Percentiles rank a stretch among this genome's conserved stretches.
Evolutionary conservation across 805 yeast species (phyloP).

Genomic region (Kuraishia molischiana): DNA sequence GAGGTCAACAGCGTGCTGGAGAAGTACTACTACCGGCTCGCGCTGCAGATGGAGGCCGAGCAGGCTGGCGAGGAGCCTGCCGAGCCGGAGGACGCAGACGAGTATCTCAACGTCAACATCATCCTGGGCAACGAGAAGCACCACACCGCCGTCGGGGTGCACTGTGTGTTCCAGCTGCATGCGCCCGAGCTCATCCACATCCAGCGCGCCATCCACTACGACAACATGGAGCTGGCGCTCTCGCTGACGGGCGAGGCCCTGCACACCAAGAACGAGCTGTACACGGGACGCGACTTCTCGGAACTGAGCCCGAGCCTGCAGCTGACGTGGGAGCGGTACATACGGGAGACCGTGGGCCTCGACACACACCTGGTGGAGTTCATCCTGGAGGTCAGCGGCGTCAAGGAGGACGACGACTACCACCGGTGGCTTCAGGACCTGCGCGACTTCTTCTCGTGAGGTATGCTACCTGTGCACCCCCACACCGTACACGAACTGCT

Average conservation of each 20-base stretch:
- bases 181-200: conserved; percentile 3
- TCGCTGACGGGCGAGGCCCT: conserved; percentile 5
- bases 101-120: conserved; percentile 6
- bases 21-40: neutral
- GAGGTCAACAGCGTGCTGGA: conserved; percentile 1
- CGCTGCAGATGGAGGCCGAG: neutral
- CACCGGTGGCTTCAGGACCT: conserved; percentile 28
- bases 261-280: conserved; percentile 21
- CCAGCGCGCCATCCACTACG: conserved; percentile 4
- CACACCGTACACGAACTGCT: no score
- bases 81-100: conserved; percentile 4
- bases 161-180: conserved; percentile 4
- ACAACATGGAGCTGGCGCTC: conserved; percentile 4
- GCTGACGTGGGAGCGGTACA: conserved; percentile 29
- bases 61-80: neutral
- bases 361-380: conserved; percentile 32
- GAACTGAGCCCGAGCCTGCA: conserved; percentile 36
- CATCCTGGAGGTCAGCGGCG: conserved; percentile 28
- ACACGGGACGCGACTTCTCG: conserved; percentile 36
- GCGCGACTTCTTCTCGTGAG: conserved; percentile 4
- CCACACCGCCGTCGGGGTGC: conserved; percentile 5
- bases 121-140: conserved; percentile 3
- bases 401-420: conserved; percentile 35
- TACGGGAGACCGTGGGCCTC: conserved; percentile 25
- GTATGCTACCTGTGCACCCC: no score